phyloP scores from a whole-genome alignment of 495 filamentous ascomycete genomes.

The Niebla homalea region DNA sequence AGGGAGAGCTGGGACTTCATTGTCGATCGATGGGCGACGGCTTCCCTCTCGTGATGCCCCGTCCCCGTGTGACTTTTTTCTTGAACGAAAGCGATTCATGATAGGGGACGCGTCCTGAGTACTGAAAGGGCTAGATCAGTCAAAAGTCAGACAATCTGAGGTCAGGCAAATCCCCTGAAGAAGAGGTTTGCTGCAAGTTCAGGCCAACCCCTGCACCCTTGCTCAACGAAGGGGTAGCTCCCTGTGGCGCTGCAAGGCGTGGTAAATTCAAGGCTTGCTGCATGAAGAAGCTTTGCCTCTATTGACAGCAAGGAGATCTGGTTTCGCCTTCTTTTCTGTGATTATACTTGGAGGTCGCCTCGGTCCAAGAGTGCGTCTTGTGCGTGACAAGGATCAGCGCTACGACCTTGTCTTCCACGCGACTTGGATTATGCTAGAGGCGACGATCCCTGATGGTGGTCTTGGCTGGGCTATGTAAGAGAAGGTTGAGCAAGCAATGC shows the following conservation, averaged over 20 bases:
- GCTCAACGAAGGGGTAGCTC: not conserved
- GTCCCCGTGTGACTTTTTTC: constrained; percentile 20
- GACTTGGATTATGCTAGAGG: constrained; percentile 1
- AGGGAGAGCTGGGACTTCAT: constrained; percentile 16
- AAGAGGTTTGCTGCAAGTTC: not conserved
- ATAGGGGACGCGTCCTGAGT: constrained; percentile 1
- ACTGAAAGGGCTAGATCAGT: too few relatives aligned
- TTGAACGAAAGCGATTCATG: constrained; percentile 25
- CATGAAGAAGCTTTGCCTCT: not conserved
- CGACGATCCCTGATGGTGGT: not conserved
- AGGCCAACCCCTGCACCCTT: not conserved
- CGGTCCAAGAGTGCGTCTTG: too few relatives aligned
- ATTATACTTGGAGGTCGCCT: too few relatives aligned
- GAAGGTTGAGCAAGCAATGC: too few relatives aligned
- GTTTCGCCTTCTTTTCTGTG: too few relatives aligned
- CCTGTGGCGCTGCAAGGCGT: not conserved
- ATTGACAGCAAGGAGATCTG: not conserved
- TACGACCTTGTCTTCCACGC: not conserved
- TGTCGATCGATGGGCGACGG: constrained; percentile 31
- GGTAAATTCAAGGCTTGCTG: constrained; percentile 1
- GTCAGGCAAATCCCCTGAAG: not conserved
- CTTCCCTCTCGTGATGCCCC: constrained; percentile 1
- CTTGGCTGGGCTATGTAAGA: not conserved
- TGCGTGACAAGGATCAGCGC: not conserved
- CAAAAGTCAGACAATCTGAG: not conserved